Percentiles rank a stretch among this genome's conserved stretches.
Evolutionary conservation across 495 filamentous ascomycete species (phyloP).

Genomic region (Neurospora sp.): DNA sequence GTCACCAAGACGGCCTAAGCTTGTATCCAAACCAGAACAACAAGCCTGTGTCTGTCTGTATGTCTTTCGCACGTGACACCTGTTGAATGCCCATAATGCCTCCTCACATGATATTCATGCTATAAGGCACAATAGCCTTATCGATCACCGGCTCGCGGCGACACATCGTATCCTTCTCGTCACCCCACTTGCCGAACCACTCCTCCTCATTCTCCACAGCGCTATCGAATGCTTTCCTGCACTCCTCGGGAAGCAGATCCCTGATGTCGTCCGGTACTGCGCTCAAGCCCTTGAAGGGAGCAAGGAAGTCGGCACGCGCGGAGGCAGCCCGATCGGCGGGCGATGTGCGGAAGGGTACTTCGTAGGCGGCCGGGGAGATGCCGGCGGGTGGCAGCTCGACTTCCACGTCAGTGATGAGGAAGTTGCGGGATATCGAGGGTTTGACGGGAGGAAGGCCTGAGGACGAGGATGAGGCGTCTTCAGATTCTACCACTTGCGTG

Average conservation of each 20-base stretch:
- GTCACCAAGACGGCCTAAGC: not conserved
- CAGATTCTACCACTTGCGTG: conserved; percentile 46
- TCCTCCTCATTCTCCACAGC: conserved; percentile 48
- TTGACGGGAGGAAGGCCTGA: conserved; percentile 55
- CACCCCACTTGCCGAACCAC: conserved; percentile 67
- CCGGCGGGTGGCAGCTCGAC: conserved; percentile 46
- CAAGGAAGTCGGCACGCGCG: conserved; percentile 28
- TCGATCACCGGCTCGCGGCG: conserved; percentile 40
- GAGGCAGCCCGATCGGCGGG: conserved; percentile 11
- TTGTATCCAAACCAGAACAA: not conserved
- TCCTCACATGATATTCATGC: conserved; percentile 10
- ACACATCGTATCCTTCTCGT: conserved; percentile 42
- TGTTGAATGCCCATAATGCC: not conserved
- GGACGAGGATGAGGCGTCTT: conserved; percentile 12
- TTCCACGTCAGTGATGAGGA: conserved; percentile 61
- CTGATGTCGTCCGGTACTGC: conserved; percentile 57
- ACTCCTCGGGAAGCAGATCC: conserved; percentile 59
- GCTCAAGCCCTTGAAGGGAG: conserved; percentile 55
- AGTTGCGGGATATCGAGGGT: conserved; percentile 58
- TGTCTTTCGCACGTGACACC: not conserved
- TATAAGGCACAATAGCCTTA: conserved; percentile 44
- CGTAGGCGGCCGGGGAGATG: conserved; percentile 33
- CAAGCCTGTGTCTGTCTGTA: not conserved
- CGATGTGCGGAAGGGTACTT: conserved; percentile 31
- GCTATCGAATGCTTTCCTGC: conserved; percentile 55